These are phyloP conservation scores for Brassica balearica DNA, from an alignment of 441 rosid genomes.

Conservation along the genomic window DNA sequence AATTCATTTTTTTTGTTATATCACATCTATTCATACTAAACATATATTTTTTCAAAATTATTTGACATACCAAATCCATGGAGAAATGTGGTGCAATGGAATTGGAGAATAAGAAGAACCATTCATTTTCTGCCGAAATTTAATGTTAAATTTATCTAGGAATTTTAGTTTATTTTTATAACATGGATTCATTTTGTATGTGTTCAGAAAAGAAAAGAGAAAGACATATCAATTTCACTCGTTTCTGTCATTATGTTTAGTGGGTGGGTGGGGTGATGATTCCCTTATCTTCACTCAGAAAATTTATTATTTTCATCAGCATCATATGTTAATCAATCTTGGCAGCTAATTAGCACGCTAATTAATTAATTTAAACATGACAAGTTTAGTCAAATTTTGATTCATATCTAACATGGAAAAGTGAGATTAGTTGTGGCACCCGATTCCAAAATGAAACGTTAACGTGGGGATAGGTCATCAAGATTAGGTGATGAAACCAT, in stretches of 20 bases:
- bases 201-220: conserved; percentile 9
- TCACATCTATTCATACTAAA: conserved; percentile 20
- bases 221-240: conserved; percentile 5
- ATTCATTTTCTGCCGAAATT: neutral
- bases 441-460: conserved; percentile 39
- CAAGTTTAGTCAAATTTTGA: conserved; percentile 31
- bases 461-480: conserved; percentile 41
- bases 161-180: conserved; percentile 4
- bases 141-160: neutral
- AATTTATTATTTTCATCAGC: neutral
- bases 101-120: neutral
- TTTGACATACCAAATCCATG: conserved; percentile 17
- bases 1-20: conserved; percentile 8
- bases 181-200: neutral
- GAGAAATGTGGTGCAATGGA: conserved; percentile 4
- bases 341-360: conserved; percentile 40
- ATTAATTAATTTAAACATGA: conserved; percentile 10
- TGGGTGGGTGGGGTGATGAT: conserved; percentile 23
- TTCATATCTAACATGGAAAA: conserved; percentile 38
- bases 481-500: conserved; percentile 40
- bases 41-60: conserved; percentile 12
- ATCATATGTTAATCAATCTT: conserved; percentile 30
- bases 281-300: conserved; percentile 36
- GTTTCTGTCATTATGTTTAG: neutral
- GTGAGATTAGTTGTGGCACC: conserved; percentile 39